Base-by-base conservation (phyloP, 2,329 filamentous ascomycete genomes). In the Geosmithia flava region DNA sequence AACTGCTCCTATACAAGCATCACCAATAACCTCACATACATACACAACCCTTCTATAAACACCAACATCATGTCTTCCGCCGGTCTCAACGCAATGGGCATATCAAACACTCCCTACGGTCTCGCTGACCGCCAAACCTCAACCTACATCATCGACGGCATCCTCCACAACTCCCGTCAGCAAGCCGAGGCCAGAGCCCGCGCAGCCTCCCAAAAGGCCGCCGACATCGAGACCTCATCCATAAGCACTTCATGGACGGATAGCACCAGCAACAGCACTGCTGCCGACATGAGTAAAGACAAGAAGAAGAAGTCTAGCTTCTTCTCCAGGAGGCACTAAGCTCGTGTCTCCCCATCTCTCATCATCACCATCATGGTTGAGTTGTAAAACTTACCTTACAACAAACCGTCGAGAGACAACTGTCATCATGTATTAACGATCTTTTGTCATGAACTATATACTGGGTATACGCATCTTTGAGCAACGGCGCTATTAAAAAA, bases 201-300 rank as follows among this genome's bases (percentile, higher is more conserved):
- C 23, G 19, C 23, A 16, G 27, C 42, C 39, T 8, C 42, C 7
- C 39, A 48, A 20, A 55, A 52, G 20, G 30, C 48, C 42, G 45
- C 30, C 13, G 51, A 59, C 41, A 49, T 53, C 8, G 58, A 60
- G 47, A 58, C 55, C 17, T 55, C 20, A 6, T 47, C 46, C 37
- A 17, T 42, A 7, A 41, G 19, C 23, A 47, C 46, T 13, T 4
- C 29, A 13, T 30, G 23, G 23, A n/a, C 44, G 19, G 44, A 29
- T 20, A n/a, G 4, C 17, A 19, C 7, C 17, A 37, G 3, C 11
- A 37, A 3, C 33, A 11, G 6, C 11, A 11, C 10, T 16, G 15
- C 11, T 11, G 33, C 10, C 6, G 33, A 37, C 33, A 37, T 7
- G 33, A 37, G 3, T 5, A 11, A 37, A 11, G 13, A 37, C 6